phyloP scores from a whole-genome alignment of 176 grass and related monocot species.

The Ampelocalamus luodianensis region DNA sequence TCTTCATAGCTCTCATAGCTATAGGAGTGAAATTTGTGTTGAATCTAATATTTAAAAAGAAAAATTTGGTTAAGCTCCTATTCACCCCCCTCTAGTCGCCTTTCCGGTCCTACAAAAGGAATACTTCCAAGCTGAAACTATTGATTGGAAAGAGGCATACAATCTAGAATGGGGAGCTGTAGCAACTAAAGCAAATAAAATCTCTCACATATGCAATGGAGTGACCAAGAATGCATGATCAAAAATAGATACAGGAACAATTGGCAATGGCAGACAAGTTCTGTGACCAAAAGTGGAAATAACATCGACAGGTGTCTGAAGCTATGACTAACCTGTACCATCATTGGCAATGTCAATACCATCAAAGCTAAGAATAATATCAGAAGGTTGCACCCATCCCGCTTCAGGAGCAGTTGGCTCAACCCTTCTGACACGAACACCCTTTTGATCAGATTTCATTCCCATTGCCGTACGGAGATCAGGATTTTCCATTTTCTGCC shows the following conservation, averaged over 20 bases:
- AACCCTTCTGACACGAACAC: constrained; percentile 90
- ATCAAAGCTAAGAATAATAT: constrained; percentile 98
- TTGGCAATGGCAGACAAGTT: not conserved
- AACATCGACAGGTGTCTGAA: not conserved
- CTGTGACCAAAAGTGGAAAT: not conserved
- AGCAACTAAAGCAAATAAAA: not conserved
- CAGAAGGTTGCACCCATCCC: constrained; percentile 75
- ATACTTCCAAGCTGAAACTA: not conserved
- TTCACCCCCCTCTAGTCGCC: no score
- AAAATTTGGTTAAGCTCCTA: no score
- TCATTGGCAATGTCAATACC: constrained; percentile 72
- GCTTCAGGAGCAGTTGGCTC: constrained; percentile 92
- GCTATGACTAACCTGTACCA: constrained; percentile 64
- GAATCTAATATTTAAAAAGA: no score
- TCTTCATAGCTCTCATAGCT: no score
- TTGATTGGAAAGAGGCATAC: not conserved
- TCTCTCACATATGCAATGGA: not conserved
- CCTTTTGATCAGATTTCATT: constrained; percentile 89
- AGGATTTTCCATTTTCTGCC: constrained; percentile 99
- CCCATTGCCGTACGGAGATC: constrained; percentile 96
- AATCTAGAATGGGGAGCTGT: not conserved
- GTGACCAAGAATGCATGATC: not conserved
- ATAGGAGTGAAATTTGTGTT: no score
- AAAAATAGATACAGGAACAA: constrained; percentile 3
- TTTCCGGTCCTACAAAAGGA: no score